phyloP scores from a whole-genome alignment of 148 eudicot genomes.

The Polygonum aviculare region DNA sequence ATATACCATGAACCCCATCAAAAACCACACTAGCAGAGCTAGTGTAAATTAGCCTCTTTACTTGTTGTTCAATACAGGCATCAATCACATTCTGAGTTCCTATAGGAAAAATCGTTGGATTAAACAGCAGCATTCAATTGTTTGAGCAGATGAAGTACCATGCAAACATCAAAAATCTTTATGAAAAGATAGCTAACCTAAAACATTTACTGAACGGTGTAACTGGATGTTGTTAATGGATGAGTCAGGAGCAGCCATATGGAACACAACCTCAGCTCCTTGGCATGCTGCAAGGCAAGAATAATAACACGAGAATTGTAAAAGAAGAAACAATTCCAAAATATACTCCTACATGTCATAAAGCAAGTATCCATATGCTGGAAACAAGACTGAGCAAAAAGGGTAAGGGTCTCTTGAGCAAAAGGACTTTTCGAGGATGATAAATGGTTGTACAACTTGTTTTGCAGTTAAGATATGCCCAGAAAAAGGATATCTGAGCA shows the following conservation, averaged over 20 bases:
- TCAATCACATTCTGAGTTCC: constrained; percentile 86
- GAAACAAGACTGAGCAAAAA: background rate
- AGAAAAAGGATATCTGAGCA: background rate
- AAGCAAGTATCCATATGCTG: background rate
- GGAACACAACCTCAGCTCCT: constrained; percentile 96
- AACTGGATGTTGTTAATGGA: constrained; percentile 79
- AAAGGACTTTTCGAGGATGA: background rate
- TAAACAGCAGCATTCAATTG: background rate
- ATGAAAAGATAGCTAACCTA: constrained; percentile 35
- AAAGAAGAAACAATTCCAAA: background rate
- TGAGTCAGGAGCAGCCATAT: constrained; percentile 98
- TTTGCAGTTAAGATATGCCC: background rate
- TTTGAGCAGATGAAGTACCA: background rate
- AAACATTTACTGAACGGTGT: constrained; percentile 75
- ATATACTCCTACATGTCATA: background rate
- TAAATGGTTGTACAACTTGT: background rate
- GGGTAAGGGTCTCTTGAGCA: background rate
- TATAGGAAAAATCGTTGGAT: constrained; percentile 13
- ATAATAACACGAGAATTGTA: background rate
- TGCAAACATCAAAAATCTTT: background rate
- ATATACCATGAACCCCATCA: constrained; percentile 79
- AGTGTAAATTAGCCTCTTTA: constrained; percentile 81
- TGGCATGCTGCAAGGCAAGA: constrained; percentile 45
- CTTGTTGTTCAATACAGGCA: constrained; percentile 69
- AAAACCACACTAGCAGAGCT: constrained; percentile 97